Percentiles rank a stretch among this genome's conserved stretches.
Evolutionary conservation across 768 basidiomycete species (phyloP).

Genomic region (Mycena vulgaris): DNA sequence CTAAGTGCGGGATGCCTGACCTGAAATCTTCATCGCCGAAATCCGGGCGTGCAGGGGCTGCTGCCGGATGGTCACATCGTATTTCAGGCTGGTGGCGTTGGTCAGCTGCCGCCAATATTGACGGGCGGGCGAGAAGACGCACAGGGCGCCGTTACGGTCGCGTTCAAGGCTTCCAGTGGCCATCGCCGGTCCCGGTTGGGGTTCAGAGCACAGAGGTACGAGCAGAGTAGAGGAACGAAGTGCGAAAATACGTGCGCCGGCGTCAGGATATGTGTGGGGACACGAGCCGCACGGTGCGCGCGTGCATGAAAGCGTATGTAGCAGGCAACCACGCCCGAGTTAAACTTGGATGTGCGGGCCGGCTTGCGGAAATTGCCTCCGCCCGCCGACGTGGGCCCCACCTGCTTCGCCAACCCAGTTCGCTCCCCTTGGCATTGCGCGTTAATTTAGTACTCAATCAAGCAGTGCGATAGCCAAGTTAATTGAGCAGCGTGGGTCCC

Average conservation of each 20-base stretch:
- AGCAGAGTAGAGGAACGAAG: constrained; percentile 22
- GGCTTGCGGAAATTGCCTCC: constrained; percentile 23
- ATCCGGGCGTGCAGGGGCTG: constrained; percentile 39
- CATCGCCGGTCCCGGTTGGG: constrained; percentile 6
- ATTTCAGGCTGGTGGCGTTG: constrained; percentile 14
- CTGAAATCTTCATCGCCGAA: constrained; percentile 40
- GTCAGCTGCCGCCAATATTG: neutral
- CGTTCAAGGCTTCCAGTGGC: constrained; percentile 1
- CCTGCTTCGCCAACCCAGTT: too few species aligned
- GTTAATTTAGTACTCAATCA: neutral
- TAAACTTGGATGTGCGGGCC: constrained; percentile 33
- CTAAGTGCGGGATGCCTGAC: constrained; percentile 15
- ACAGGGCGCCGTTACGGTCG: constrained; percentile 24
- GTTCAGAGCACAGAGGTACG: constrained; percentile 2
- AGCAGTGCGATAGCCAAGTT: constrained; percentile 9
- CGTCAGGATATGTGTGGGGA: too few species aligned
- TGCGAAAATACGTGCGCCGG: constrained; percentile 26
- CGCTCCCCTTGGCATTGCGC: neutral
- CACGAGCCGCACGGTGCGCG: constrained; percentile 26
- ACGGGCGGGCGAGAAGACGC: neutral
- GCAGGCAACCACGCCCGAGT: constrained; percentile 16
- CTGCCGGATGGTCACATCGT: constrained; percentile 36
- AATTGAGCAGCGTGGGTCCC: neutral
- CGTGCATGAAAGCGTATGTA: constrained; percentile 28
- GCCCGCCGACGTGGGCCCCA: too few species aligned